Evolutionary conservation across 2,329 filamentous ascomycete species (phyloP).

Genomic region (Cucurbitaria berberidis): DNA sequence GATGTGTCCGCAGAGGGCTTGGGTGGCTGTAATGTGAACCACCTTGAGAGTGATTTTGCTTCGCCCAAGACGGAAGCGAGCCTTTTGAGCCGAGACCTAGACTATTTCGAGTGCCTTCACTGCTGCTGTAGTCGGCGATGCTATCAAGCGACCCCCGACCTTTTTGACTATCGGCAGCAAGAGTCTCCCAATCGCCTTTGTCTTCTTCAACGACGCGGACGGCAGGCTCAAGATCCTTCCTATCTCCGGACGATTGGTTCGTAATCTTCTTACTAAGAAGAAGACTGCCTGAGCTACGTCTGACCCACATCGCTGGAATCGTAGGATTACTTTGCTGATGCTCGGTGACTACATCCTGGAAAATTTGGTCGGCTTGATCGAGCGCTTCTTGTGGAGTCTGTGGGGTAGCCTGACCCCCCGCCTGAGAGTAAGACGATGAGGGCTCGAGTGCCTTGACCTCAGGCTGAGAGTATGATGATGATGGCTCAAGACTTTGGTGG

Average conservation of each 20-base stretch:
- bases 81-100: slow-evolving; percentile 17
- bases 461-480: slow-evolving; percentile 32
- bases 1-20: slow-evolving; percentile 27
- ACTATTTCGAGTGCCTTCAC: slow-evolving; percentile 30
- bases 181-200: slow-evolving; percentile 46
- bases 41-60: slow-evolving; percentile 14
- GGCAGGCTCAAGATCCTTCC: slow-evolving; percentile 1
- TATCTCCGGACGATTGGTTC: slow-evolving; percentile 7
- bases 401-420: slow-evolving; percentile 12
- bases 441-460: slow-evolving; percentile 16
- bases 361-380: slow-evolving; percentile 40
- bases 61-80: slow-evolving; percentile 16
- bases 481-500: slow-evolving; percentile 19
- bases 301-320: slow-evolving; percentile 45
- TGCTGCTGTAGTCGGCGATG: slow-evolving; percentile 44
- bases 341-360: slow-evolving; percentile 20
- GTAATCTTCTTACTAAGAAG: slow-evolving; percentile 20
- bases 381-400: slow-evolving; percentile 35
- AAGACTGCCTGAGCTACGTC: slow-evolving; percentile 34
- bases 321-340: slow-evolving; percentile 6
- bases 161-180: slow-evolving; percentile 27
- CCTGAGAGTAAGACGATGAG: slow-evolving; percentile 40
- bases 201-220: slow-evolving; percentile 18
- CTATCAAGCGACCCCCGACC: slow-evolving; percentile 33
- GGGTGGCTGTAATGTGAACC: slow-evolving; percentile 32